phyloP scores from a whole-genome alignment of 1,284 basidiomycete genomes.

The Trametes versicolor region DNA sequence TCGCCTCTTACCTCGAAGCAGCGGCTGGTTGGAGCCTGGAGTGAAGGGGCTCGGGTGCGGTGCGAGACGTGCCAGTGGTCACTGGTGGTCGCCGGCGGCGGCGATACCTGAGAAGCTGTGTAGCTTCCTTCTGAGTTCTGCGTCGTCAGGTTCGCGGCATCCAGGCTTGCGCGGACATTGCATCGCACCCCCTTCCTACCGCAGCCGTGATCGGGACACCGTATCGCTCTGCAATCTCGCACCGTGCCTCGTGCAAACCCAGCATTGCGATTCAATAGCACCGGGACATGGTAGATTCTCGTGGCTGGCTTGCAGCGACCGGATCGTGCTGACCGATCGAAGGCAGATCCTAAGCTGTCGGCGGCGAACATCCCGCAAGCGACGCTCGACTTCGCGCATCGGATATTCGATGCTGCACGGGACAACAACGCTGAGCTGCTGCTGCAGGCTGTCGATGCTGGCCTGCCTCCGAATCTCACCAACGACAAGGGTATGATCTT shows the following conservation, averaged over 20 bases:
- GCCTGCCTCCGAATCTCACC: conserved; percentile 82
- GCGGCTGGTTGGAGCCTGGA: too few relatives aligned
- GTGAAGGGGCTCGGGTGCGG: conserved; percentile 14
- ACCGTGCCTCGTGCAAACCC: not conserved
- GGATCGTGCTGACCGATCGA: not conserved
- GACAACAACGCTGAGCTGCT: conserved; percentile 63
- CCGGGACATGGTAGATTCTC: not conserved
- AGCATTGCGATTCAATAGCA: not conserved
- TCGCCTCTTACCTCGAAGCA: too few relatives aligned
- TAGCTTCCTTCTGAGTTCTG: conserved; percentile 13
- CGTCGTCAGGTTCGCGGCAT: conserved; percentile 11
- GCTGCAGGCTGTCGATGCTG: conserved; percentile 71
- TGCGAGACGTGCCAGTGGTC: not conserved
- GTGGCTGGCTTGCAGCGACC: not conserved
- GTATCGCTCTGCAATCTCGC: not conserved
- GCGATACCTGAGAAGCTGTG: conserved; percentile 22
- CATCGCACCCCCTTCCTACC: not conserved
- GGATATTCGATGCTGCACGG: conserved; percentile 83
- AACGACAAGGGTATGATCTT: conserved; percentile 68
- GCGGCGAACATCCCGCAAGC: conserved; percentile 44
- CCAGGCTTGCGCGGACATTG: conserved; percentile 1
- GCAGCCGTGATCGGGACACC: not conserved
- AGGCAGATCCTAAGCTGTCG: conserved; percentile 25
- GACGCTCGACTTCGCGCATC: conserved; percentile 76
- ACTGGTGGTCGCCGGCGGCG: conserved; percentile 8